Evolutionary conservation across 176 grass and related monocot species (phyloP).

Genomic region (Oryza meridionalis): DNA sequence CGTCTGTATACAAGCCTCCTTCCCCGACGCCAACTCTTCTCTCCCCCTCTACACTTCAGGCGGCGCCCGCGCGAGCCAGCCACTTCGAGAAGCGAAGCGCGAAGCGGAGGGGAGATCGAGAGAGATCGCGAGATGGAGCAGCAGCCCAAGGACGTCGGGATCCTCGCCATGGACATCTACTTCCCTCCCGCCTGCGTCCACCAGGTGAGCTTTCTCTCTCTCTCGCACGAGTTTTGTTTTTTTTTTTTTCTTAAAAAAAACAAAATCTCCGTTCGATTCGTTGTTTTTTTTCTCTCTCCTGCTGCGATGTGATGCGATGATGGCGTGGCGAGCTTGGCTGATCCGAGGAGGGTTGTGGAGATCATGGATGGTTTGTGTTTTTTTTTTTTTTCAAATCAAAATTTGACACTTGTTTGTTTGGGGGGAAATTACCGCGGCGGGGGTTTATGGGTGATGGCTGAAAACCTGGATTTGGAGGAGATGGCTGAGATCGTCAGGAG

Average conservation of each 20-base stretch:
- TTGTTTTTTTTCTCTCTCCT: background rate
- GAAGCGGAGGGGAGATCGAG: conserved; percentile 1
- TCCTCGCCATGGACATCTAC: conserved; percentile 97
- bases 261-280: background rate
- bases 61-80: conserved; percentile 10
- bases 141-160: conserved; percentile 69
- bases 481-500: background rate
- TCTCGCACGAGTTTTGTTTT: background rate
- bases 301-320: background rate
- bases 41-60: background rate
- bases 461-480: background rate
- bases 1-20: no score
- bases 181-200: conserved; percentile 81
- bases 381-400: background rate
- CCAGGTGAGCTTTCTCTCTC: conserved; percentile 49
- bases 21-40: no score
- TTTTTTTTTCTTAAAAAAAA: no score
- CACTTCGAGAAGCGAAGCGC: background rate
- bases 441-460: conserved; percentile 3
- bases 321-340: background rate
- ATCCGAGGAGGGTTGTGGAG: background rate
- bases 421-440: background rate
- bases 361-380: background rate
- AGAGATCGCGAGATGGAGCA: conserved; percentile 55
- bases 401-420: background rate